These are phyloP conservation scores for Penstemon eatonii DNA, from an alignment of 257 asterid species.

Conservation along the genomic window DNA sequence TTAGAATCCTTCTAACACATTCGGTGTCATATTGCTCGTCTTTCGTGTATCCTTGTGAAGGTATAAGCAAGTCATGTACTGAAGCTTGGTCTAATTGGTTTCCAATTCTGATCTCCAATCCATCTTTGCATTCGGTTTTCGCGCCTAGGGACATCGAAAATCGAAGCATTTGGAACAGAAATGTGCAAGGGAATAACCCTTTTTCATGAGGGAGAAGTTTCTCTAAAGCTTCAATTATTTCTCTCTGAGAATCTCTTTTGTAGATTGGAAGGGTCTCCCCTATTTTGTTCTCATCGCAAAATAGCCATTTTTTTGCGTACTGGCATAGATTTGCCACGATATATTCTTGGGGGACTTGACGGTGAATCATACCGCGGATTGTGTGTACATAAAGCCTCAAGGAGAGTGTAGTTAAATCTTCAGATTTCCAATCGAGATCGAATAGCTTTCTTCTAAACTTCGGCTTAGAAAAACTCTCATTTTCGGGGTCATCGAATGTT, in stretches of 20 bases:
- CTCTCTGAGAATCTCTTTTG: slow-evolving; percentile 40
- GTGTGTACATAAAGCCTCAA: slow-evolving; percentile 50
- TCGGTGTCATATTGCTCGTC: slow-evolving; percentile 62
- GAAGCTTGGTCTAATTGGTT: slow-evolving; percentile 58
- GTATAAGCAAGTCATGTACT: slow-evolving; percentile 55
- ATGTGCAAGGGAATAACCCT: slow-evolving; percentile 45
- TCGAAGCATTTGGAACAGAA: slow-evolving; percentile 56
- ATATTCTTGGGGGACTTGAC: slow-evolving; percentile 47
- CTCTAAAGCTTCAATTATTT: slow-evolving; percentile 59
- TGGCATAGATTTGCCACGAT: slow-evolving; percentile 49
- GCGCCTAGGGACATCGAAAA: slow-evolving; percentile 53
- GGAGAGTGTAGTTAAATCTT: slow-evolving; percentile 54
- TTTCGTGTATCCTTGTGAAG: slow-evolving; percentile 56
- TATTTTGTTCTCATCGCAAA: slow-evolving; percentile 25
- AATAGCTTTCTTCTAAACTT: slow-evolving; percentile 62
- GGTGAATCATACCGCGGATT: slow-evolving; percentile 42
- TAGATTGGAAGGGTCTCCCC: slow-evolving; percentile 30
- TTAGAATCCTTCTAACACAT: slow-evolving; percentile 66
- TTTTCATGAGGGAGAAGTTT: slow-evolving; percentile 44
- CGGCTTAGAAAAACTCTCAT: slow-evolving; percentile 30
- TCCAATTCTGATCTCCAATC: slow-evolving; percentile 72
- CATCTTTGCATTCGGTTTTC: slow-evolving; percentile 44
- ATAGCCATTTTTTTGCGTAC: slow-evolving; percentile 60
- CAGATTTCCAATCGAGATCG: slow-evolving; percentile 46
- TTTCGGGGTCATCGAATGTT: slow-evolving; percentile 30